Evolutionary conservation across 1,284 basidiomycete genomes (phyloP).

Genomic region (Ganoderma sp.): DNA sequence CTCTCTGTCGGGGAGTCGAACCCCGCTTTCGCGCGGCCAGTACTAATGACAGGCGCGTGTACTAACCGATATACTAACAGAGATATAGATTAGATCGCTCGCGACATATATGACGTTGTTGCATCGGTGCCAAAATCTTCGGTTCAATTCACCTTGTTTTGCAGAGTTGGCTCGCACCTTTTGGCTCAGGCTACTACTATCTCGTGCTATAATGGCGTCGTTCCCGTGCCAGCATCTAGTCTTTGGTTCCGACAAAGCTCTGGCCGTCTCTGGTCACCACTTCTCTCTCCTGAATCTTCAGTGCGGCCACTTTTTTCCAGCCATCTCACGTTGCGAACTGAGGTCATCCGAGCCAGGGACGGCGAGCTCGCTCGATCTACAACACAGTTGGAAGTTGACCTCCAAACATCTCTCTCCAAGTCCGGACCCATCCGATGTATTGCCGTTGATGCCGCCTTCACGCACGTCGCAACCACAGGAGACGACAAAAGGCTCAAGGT

Average conservation of each 20-base stretch:
- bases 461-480: constrained; percentile 66
- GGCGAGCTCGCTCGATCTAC: constrained; percentile 60
- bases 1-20: constrained; percentile 51
- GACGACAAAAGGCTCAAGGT: constrained; percentile 85
- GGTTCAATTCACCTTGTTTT: neutral
- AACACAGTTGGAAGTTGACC: constrained; percentile 39
- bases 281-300: constrained; percentile 23
- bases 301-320: constrained; percentile 20
- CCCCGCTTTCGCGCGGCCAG: constrained; percentile 47
- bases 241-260: constrained; percentile 13
- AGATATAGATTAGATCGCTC: neutral
- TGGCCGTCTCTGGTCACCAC: constrained; percentile 25
- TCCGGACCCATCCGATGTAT: constrained; percentile 68
- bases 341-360: constrained; percentile 48
- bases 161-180: neutral
- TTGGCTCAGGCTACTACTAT: neutral
- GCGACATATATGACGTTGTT: too few species aligned
- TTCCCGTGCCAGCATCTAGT: constrained; percentile 25
- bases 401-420: constrained; percentile 46
- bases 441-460: constrained; percentile 54
- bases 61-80: constrained; percentile 18
- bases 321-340: constrained; percentile 1
- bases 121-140: too few species aligned
- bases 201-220: constrained; percentile 11
- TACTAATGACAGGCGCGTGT: constrained; percentile 11